phyloP scores from a whole-genome alignment of 805 yeast genomes.

The Hagleromyces aurorensis region DNA sequence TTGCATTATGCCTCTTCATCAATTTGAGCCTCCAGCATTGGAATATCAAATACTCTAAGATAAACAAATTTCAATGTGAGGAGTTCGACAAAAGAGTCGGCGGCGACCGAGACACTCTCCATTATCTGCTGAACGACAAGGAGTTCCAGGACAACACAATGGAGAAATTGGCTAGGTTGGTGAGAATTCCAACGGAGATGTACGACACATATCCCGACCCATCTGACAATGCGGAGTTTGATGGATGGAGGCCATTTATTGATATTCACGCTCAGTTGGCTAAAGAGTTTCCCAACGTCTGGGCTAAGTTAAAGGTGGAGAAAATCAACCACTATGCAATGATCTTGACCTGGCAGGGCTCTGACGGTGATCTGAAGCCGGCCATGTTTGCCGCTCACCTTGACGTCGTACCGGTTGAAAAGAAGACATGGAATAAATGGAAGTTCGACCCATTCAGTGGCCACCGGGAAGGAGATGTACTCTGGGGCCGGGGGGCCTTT shows the following conservation, averaged over 20 bases:
- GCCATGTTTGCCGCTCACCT: constrained; percentile 66
- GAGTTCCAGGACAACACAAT: constrained; percentile 33
- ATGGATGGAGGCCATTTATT: constrained; percentile 28
- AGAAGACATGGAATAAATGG: constrained; percentile 52
- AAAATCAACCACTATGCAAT: constrained; percentile 56
- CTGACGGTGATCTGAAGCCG: constrained; percentile 46
- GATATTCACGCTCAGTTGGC: constrained; percentile 47
- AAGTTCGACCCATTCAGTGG: constrained; percentile 57
- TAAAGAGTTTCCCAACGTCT: constrained; percentile 46
- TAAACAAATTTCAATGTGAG: constrained; percentile 7
- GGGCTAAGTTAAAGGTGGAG: constrained; percentile 41
- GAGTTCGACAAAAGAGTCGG: constrained; percentile 8
- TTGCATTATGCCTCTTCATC: no score
- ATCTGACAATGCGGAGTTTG: constrained; percentile 43
- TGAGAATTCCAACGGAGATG: constrained; percentile 52
- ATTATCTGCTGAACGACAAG: constrained; percentile 19
- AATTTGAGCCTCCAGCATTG: no score
- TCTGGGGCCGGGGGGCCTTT: constrained; percentile 69
- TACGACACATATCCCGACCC: constrained; percentile 41
- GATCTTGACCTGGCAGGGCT: constrained; percentile 56
- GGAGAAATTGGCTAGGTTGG: constrained; percentile 42
- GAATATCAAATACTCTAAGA: no score
- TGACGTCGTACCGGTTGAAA: constrained; percentile 74
- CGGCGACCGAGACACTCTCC: constrained; percentile 3
- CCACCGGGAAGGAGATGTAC: constrained; percentile 46